Base-by-base conservation (phyloP, 805 yeast species). In the Geotrichum ghanense region DNA sequence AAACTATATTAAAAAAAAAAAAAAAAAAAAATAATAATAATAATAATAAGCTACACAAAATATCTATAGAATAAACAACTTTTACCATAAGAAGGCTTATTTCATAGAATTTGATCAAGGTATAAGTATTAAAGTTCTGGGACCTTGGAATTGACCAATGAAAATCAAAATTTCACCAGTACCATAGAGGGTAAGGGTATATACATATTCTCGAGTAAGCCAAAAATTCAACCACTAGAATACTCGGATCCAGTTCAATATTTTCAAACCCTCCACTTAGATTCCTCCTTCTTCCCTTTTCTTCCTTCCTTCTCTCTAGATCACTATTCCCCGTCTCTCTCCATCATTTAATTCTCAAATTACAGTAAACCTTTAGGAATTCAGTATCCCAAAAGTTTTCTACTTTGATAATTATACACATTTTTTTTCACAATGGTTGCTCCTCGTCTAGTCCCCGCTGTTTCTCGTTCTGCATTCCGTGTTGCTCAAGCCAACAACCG, bases 401-500 rank as follows among this genome's bases (percentile, higher is more conserved):
- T 5, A n/a, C 5, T n/a, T 31, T 31, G 37, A 10, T n/a, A 31
- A 31, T 31, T 31, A 31, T 6, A 5, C 17, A 10, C 37, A 16
- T 31, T 5, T 31, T 12, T 31, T 31, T 6, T 16, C 6, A 48
- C 46, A 63, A 75, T 75, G 80, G 79, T 75, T 70, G 74, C 73
- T 66, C 75, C 68, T 46, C 64, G 68, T 53, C 60, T 64, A 47
- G 51, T 64, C 48, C 68, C 68, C 47, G 60, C 63, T 51, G 48
- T 64, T 64, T 79, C 95, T 61, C 87, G 88, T 73, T 76, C 83
- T 66, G 95, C 95, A 64, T 78, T 83, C 72, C 78, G 80, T 71
- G 89, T 90, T 61, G 94, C 88, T 63, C 83, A 79, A 76, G 86
- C 88, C 68, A 81, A 81, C 75, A 62, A 71, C 65, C 75, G 81